Base-by-base conservation (phyloP, 805 yeast species). In the Yamadazyma olivae region DNA sequence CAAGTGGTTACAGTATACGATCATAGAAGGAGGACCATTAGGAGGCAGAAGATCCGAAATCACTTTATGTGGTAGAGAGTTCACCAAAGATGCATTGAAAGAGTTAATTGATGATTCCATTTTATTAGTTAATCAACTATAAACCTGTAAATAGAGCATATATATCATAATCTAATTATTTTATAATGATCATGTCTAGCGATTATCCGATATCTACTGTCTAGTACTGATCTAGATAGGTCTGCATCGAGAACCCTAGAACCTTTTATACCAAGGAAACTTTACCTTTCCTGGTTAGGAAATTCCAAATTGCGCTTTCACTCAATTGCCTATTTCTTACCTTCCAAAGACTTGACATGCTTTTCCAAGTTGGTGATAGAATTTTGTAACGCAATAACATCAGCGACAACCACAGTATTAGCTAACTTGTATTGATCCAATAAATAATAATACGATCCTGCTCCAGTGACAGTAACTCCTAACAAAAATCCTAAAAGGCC, bases 401-500 rank as follows among this genome's bases (percentile, higher is more conserved):
- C 96, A 34, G 86, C 76, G 39, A 85, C 72, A 39, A 87, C 76
- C 14, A 83, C 83, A 49, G 74, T 75, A 56, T 81, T 84, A 48
- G 91, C 75, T 42, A 73, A 67, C 56, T 81, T 79, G 71, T 84
- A 85, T 58, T 83, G 84, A 52, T 86, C 93, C 40, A 85, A 60
- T 46, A 85, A 68, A 60, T 85, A 87, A 57, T 77, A 82, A 67
- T 87, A 87, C 12, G 90, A 79, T 6, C 77, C 84, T 37, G 74
- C 74, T 2, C 95, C 90, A 13, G 95, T 83, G 43, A 74, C 56
- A 16, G 87, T 68, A 25, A 82, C 83, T 30, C 96, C 95, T 20
- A 80, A 66, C 36, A 87, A 71, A 60, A 87, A 88, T 2, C 96
- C 96, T 36, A 85, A 64, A 44, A 87, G 67, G 4, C 74, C 76